phyloP scores from a whole-genome alignment of 2,329 filamentous ascomycete species.

The Exserohilum rostratum region DNA sequence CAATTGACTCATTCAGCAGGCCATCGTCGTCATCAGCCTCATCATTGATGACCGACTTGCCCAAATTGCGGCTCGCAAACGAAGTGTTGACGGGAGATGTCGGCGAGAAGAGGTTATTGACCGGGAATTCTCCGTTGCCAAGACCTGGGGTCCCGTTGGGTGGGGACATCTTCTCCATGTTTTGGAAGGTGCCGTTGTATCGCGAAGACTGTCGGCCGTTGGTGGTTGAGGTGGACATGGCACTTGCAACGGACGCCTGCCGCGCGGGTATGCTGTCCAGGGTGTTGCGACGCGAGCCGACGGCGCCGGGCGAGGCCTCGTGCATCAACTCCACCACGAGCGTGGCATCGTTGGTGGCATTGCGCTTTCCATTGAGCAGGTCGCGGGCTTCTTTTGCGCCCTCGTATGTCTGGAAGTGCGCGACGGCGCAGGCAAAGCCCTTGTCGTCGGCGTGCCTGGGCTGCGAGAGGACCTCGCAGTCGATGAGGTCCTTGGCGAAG shows the following conservation, averaged over 20 bases:
- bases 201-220: slow-evolving; percentile 61
- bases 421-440: slow-evolving; percentile 63
- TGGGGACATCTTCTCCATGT: slow-evolving; percentile 66
- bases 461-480: slow-evolving; percentile 61
- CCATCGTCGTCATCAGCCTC: slow-evolving; percentile 73
- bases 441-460: slow-evolving; percentile 62
- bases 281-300: slow-evolving; percentile 61
- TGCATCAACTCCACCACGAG: slow-evolving; percentile 64
- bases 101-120: slow-evolving; percentile 71
- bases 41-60: slow-evolving; percentile 75
- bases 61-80: slow-evolving; percentile 64
- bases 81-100: slow-evolving; percentile 76
- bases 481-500: slow-evolving; percentile 68
- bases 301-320: slow-evolving; percentile 40
- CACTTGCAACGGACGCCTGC: slow-evolving; percentile 54
- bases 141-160: slow-evolving; percentile 61
- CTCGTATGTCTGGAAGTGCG: slow-evolving; percentile 62
- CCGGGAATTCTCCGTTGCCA: slow-evolving; percentile 65
- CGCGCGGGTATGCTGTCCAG: slow-evolving; percentile 56
- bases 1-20: slow-evolving; percentile 73
- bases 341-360: slow-evolving; percentile 64
- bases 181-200: slow-evolving; percentile 67
- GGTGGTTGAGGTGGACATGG: slow-evolving; percentile 47
- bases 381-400: slow-evolving; percentile 66
- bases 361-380: slow-evolving; percentile 66